phyloP scores from a whole-genome alignment of 2,329 filamentous ascomycete genomes.

The Alternaria arborescens region DNA sequence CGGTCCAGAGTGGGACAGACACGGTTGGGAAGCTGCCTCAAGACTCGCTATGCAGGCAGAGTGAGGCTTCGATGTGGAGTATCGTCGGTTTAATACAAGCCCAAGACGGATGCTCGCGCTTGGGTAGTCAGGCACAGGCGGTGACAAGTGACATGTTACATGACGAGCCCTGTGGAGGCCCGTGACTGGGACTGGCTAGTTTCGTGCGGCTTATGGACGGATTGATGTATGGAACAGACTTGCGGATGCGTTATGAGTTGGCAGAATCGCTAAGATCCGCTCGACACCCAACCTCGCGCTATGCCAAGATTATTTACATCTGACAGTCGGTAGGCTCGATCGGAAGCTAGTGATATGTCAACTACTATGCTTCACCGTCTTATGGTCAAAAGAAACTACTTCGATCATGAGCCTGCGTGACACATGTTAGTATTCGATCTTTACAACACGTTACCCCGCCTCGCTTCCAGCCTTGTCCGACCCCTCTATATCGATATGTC shows the following conservation, averaged over 20 bases:
- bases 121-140: conserved; percentile 42
- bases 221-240: conserved; percentile 40
- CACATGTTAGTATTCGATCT: not conserved
- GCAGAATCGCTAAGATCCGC: conserved; percentile 44
- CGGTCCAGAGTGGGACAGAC: conserved; percentile 24
- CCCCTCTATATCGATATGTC: conserved; percentile 6
- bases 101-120: conserved; percentile 32
- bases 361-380: conserved; percentile 7
- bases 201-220: conserved; percentile 45
- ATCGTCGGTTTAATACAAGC: conserved; percentile 31
- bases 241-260: conserved; percentile 49
- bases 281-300: conserved; percentile 27
- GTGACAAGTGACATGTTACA: conserved; percentile 51
- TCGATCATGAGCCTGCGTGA: conserved; percentile 6
- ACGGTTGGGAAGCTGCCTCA: conserved; percentile 14
- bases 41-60: conserved; percentile 18
- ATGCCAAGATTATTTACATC: conserved; percentile 17
- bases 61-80: conserved; percentile 21
- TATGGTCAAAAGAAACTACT: not conserved
- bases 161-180: conserved; percentile 43
- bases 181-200: conserved; percentile 41
- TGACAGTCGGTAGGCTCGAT: conserved; percentile 11
- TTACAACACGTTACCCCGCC: conserved; percentile 14
- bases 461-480: conserved; percentile 7
- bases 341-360: conserved; percentile 1